phyloP scores from a whole-genome alignment of 805 yeast genomes.

The Ogataea populi-albae region DNA sequence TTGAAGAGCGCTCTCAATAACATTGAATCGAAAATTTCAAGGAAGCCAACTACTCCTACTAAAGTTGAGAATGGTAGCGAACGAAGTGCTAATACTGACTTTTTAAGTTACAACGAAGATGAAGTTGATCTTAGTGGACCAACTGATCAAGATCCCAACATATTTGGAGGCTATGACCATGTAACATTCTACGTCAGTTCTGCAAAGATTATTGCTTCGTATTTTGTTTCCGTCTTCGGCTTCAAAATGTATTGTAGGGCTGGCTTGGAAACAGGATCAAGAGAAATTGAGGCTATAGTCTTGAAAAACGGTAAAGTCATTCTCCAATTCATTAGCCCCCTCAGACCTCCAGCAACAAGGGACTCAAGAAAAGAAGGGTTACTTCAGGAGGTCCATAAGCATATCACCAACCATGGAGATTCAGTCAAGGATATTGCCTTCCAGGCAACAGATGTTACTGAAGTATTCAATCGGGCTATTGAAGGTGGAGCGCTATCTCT shows the following conservation, averaged over 20 bases:
- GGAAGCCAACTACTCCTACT: neutral
- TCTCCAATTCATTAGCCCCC: slow-evolving; percentile 45
- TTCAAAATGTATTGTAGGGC: slow-evolving; percentile 59
- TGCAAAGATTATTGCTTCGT: slow-evolving; percentile 59
- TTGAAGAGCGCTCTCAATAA: slow-evolving; percentile 5
- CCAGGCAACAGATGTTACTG: slow-evolving; percentile 49
- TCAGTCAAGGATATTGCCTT: slow-evolving; percentile 79
- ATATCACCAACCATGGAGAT: slow-evolving; percentile 63
- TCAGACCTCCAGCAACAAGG: slow-evolving; percentile 25
- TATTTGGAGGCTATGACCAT: slow-evolving; percentile 51
- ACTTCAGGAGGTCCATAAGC: slow-evolving; percentile 39
- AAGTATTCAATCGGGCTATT: slow-evolving; percentile 45
- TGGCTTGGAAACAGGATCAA: slow-evolving; percentile 69
- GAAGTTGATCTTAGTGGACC: slow-evolving; percentile 3
- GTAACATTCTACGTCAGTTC: slow-evolving; percentile 73
- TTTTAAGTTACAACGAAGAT: too few relatives aligned
- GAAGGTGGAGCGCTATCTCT: slow-evolving; percentile 46
- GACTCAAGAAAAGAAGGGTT: slow-evolving; percentile 10
- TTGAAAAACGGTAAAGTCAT: slow-evolving; percentile 53
- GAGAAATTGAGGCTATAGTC: slow-evolving; percentile 55
- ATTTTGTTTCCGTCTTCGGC: slow-evolving; percentile 56
- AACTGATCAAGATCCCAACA: neutral
- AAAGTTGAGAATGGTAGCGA: too few relatives aligned
- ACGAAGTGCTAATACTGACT: too few relatives aligned
- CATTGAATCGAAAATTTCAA: slow-evolving; percentile 2